Conservation (phyloP, 2,329 filamentous ascomycete species). For the Chrysosporium keratinophilum region DNA sequence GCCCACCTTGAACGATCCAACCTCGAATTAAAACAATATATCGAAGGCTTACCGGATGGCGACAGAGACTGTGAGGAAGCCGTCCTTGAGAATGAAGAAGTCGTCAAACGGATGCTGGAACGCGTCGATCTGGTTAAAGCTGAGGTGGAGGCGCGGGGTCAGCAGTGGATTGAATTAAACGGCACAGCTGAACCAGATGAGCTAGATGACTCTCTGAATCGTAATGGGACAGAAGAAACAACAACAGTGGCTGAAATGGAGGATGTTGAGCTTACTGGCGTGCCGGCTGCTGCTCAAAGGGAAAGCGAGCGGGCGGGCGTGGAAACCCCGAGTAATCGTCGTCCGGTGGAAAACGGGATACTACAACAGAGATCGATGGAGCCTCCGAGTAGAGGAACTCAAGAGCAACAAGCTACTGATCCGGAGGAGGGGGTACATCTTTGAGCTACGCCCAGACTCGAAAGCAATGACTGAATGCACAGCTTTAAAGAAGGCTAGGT, state of each 20-base stretch:
- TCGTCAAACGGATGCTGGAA: conserved; percentile 47
- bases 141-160: conserved; percentile 45
- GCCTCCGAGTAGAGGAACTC: background rate
- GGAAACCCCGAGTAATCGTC: background rate
- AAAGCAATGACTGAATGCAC: background rate
- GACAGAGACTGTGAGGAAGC: conserved; percentile 48
- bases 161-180: conserved; percentile 39
- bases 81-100: conserved; percentile 48
- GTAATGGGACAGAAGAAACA: no score
- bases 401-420: background rate
- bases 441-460: conserved; percentile 15
- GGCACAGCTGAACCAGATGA: conserved; percentile 5
- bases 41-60: conserved; percentile 22
- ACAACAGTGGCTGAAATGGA: background rate
- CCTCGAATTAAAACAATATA: conserved; percentile 44
- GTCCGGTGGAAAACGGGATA: background rate
- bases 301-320: background rate
- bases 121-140: conserved; percentile 43
- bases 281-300: background rate
- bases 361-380: background rate
- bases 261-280: background rate
- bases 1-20: conserved; percentile 50
- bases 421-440: conserved; percentile 26
- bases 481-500: background rate
- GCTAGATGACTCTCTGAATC: conserved; percentile 3